A percentile compares a stretch with the other conserved stretches of the same genome.
phyloP scores from a whole-genome alignment of 2,329 filamentous ascomycete species.

The Xylaria sp. region DNA sequence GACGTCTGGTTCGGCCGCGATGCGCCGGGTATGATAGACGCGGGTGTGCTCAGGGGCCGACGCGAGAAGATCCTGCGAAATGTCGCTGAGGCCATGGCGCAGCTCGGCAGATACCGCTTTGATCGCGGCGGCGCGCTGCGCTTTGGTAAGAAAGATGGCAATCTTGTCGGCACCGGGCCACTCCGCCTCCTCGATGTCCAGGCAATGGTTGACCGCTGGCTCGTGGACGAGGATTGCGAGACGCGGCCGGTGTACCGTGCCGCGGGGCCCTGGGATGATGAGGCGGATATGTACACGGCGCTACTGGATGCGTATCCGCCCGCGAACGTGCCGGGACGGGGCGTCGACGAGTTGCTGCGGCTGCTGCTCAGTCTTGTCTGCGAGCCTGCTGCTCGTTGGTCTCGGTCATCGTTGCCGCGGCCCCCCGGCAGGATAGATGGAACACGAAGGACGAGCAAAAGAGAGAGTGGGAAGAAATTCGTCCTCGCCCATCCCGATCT shows the following conservation, averaged over 20 bases:
- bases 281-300: conserved; percentile 27
- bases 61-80: conserved; percentile 25
- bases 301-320: conserved; percentile 28
- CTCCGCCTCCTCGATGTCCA: conserved; percentile 30
- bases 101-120: conserved; percentile 32
- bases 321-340: conserved; percentile 17
- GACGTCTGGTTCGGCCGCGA: conserved; percentile 33
- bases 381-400: conserved; percentile 23
- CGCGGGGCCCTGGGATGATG: conserved; percentile 26
- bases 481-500: conserved; percentile 36
- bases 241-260: conserved; percentile 22
- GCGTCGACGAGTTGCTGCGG: conserved; percentile 31
- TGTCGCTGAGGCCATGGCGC: conserved; percentile 31
- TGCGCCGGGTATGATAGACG: neutral
- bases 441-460: neutral
- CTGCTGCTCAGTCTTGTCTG: conserved; percentile 29
- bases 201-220: conserved; percentile 35
- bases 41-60: neutral
- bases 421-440: neutral
- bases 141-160: conserved; percentile 22
- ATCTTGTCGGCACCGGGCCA: conserved; percentile 22
- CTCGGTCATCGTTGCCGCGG: neutral
- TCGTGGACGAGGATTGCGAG: conserved; percentile 26
- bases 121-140: conserved; percentile 30
- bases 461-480: conserved; percentile 19